Evolutionary conservation across 805 yeast species (phyloP), one percentile per base, ranked within the genome.

Genomic region (Candida peoriensis): DNA sequence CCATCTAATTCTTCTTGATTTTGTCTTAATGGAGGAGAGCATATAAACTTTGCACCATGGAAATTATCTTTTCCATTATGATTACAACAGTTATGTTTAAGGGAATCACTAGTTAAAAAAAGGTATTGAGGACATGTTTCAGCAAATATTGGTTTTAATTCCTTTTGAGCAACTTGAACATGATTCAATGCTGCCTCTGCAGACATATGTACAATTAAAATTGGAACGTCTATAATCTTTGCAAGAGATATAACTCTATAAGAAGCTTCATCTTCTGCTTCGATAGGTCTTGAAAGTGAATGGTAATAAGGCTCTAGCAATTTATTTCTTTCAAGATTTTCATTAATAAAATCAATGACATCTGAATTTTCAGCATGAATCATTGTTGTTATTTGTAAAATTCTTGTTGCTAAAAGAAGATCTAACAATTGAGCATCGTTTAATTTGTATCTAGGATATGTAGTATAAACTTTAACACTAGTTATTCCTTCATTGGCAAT

Each of bases 361-460:
- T 70, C 75, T 31, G 68, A 60, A 47, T 69, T 69, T 43, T 70
- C 76, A n/a, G 76, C 74, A 43, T 70, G 76, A 18, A 69, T 61
- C 72, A 70, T 67, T 2, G 69, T 64, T 6, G 75, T 70, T 45
- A 70, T 60, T 9, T 65, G 63, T 23, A 63, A 44, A 32, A 60
- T 57, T 27, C 74, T 56, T 7, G 66, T 63, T 15, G 59, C 61
- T 13, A 58, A 44, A 42, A 70, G 41, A 5, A 66, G 58, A 13
- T 58, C 59, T 47, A 70, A 41, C 18, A 70, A 41, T 36, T 68
- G 64, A 14, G 57, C 52, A 39, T 70, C 76, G 20, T 52, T 50
- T 18, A 70, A 50, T 39, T 62, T 65, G 38, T 62, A 56, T 15
- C 60, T 57, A 19, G 68, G 69, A 44, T 70, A 70, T 4, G 75